A percentile compares a stretch with the other conserved stretches of the same genome.
phyloP scores from a whole-genome alignment of 73 alveolate genomes.

The Paramecium pentaurelia region DNA sequence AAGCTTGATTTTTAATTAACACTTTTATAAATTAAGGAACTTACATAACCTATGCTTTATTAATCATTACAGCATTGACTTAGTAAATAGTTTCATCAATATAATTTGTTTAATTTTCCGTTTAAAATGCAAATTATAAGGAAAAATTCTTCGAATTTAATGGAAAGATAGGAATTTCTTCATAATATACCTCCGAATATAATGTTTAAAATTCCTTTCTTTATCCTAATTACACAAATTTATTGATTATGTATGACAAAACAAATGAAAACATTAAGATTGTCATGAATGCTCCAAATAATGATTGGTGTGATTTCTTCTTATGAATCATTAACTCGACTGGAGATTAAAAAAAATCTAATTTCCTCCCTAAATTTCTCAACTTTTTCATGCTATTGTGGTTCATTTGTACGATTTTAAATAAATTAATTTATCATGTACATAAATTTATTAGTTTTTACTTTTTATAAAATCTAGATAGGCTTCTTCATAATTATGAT shows the following conservation, averaged over 20 bases:
- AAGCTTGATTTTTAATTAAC: neutral
- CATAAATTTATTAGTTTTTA: neutral
- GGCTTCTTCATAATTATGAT: neutral
- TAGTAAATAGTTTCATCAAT: neutral
- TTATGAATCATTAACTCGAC: neutral
- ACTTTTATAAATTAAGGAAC: neutral
- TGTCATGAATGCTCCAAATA: constrained; percentile 15
- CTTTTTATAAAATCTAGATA: neutral
- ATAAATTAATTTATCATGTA: neutral
- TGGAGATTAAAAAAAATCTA: neutral
- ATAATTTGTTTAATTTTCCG: neutral
- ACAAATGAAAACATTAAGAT: neutral
- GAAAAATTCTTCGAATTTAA: neutral
- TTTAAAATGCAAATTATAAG: neutral
- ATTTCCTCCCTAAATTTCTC: neutral
- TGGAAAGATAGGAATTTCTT: neutral
- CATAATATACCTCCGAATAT: constrained; percentile 13
- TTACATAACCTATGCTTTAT: neutral
- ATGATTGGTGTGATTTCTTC: neutral
- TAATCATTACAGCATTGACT: neutral
- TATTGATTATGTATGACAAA: neutral
- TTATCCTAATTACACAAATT: neutral
- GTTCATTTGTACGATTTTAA: neutral
- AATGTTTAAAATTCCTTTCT: neutral
- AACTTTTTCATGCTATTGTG: neutral